Evolutionary conservation across 2,329 filamentous ascomycete genomes (phyloP).

Genomic region (Aspergillus sp.): DNA sequence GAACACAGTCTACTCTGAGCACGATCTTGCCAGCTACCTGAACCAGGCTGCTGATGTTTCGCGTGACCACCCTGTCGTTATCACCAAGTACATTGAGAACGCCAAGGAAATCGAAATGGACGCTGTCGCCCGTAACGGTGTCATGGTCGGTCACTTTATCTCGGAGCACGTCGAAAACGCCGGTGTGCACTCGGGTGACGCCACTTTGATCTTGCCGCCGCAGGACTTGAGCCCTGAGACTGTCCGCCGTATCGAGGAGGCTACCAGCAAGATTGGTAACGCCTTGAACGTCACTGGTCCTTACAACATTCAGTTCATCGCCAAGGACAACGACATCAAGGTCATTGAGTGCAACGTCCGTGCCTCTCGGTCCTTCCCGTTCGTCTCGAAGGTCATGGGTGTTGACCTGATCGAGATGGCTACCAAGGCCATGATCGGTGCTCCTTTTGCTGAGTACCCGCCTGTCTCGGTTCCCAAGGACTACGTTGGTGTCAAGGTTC

Average conservation of each 20-base stretch:
- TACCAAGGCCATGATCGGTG: conserved; percentile 88
- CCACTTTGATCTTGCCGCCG: conserved; percentile 87
- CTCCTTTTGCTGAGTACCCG: conserved; percentile 77
- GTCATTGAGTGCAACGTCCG: conserved; percentile 99
- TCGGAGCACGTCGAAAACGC: conserved; percentile 99
- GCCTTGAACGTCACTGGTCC: conserved; percentile 94
- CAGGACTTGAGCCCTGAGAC: conserved; percentile 89
- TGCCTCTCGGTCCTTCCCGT: conserved; percentile 92
- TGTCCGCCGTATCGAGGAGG: conserved; percentile 84
- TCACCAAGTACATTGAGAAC: conserved; percentile 99
- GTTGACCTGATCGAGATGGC: conserved; percentile 98
- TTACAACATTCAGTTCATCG: conserved; percentile 99
- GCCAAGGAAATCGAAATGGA: conserved; percentile 99
- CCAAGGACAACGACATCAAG: conserved; percentile 99
- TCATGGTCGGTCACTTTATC: conserved; percentile 89
- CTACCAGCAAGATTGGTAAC: conserved; percentile 87
- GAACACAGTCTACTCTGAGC: conserved; percentile 97
- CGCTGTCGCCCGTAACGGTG: conserved; percentile 83
- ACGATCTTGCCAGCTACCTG: conserved; percentile 82
- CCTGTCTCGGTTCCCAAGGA: conserved; percentile 66
- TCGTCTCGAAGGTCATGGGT: conserved; percentile 97
- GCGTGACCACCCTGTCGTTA: conserved; percentile 91
- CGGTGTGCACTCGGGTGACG: conserved; percentile 96
- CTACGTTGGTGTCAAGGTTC: conserved; percentile 94
- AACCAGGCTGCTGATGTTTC: conserved; percentile 90